Percentiles rank a stretch among this genome's conserved stretches.
These are phyloP conservation scores for Cryphonectria parasitica DNA, from an alignment of 2,329 filamentous ascomycete genomes.

Conservation along the genomic window DNA sequence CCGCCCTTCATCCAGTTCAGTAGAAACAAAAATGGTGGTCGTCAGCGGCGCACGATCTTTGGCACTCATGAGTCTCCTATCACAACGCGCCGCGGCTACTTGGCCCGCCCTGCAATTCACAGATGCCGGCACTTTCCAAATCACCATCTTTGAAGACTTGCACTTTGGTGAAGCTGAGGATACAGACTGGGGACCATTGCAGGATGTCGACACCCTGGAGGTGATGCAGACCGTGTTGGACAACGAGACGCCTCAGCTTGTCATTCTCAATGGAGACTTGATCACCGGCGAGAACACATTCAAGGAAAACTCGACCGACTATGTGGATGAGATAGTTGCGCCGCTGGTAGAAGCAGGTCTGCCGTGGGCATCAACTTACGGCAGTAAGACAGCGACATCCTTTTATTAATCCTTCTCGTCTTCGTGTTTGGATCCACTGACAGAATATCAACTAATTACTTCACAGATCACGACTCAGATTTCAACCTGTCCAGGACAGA, in stretches of 20 bases:
- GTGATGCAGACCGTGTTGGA: slow-evolving; percentile 54
- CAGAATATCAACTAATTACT: slow-evolving; percentile 34
- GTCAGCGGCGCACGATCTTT: neutral
- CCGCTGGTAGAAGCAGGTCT: slow-evolving; percentile 49
- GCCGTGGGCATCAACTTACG: slow-evolving; percentile 57
- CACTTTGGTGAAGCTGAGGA: slow-evolving; percentile 56
- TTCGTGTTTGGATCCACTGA: neutral
- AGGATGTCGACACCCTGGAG: slow-evolving; percentile 48
- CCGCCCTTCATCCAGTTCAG: no score
- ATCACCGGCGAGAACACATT: slow-evolving; percentile 57
- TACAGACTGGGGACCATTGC: slow-evolving; percentile 39
- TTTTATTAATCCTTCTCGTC: neutral
- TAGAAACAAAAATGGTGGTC: neutral
- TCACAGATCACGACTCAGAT: slow-evolving; percentile 55
- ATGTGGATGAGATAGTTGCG: slow-evolving; percentile 50
- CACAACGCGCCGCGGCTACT: neutral
- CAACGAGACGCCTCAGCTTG: slow-evolving; percentile 48
- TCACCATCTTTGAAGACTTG: slow-evolving; percentile 43
- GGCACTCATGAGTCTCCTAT: neutral
- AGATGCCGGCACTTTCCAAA: slow-evolving; percentile 20
- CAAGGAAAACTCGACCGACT: slow-evolving; percentile 46
- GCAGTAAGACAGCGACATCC: slow-evolving; percentile 9
- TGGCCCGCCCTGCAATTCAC: slow-evolving; percentile 21
- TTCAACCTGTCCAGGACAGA: slow-evolving; percentile 47
- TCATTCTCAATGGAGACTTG: slow-evolving; percentile 61